Conservation (phyloP, 2,329 filamentous ascomycete species). For the Moelleriella libera region DNA sequence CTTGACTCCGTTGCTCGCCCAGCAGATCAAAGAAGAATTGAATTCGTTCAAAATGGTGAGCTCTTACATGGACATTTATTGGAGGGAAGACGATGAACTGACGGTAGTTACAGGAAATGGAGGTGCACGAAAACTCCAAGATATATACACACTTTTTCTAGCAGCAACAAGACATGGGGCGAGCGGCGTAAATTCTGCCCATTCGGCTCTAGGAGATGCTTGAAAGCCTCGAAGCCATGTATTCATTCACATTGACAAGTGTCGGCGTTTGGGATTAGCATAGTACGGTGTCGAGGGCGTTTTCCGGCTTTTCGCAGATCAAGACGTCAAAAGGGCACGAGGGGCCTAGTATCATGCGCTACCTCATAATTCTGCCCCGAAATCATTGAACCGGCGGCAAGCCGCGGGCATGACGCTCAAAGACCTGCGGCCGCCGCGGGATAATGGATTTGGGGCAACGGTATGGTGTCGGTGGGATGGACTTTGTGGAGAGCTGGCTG, state of each 20-base stretch:
- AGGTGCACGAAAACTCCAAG: conserved; percentile 97
- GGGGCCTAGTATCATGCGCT: conserved; percentile 20
- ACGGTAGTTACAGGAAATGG: conserved; percentile 68
- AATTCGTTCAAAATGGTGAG: conserved; percentile 92
- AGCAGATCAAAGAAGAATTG: conserved; percentile 98
- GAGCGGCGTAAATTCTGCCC: not conserved
- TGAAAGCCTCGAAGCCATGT: conserved; percentile 25
- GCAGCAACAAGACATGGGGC: conserved; percentile 18
- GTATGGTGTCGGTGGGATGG: not conserved
- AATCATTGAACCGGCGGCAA: not conserved
- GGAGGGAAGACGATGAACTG: too few relatives aligned
- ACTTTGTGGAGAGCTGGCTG: not conserved
- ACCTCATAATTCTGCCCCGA: conserved; percentile 18
- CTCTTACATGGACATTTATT: not conserved
- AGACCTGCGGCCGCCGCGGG: too few relatives aligned
- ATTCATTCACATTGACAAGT: conserved; percentile 34
- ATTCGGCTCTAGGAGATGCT: too few relatives aligned
- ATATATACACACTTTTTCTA: conserved; percentile 99
- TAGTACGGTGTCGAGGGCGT: conserved; percentile 44
- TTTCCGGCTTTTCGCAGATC: conserved; percentile 20
- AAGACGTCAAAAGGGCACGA: conserved; percentile 14
- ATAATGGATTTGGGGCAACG: too few relatives aligned
- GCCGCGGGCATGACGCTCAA: too few relatives aligned
- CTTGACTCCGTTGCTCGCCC: conserved; percentile 87
- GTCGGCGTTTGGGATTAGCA: conserved; percentile 40